A percentile compares a stretch with the other conserved stretches of the same genome.
Evolutionary conservation across 345 rosid genomes (phyloP).

Genomic region (Pugionium cornutum): DNA sequence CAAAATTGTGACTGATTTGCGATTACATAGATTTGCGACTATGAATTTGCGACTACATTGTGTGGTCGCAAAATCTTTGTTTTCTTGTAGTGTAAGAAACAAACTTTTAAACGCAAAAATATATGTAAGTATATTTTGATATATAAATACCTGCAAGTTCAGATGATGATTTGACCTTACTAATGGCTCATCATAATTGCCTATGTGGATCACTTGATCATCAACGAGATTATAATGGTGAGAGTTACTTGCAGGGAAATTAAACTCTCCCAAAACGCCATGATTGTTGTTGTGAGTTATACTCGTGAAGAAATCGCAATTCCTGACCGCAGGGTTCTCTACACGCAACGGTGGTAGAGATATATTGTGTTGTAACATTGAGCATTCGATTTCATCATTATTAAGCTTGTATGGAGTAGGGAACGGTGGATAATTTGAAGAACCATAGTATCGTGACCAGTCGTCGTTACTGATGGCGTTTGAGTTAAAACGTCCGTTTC

Average conservation of each 20-base stretch:
- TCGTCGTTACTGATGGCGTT: conserved; percentile 30
- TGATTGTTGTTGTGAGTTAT: conserved; percentile 44
- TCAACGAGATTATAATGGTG: conserved; percentile 30
- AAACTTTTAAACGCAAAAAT: too few relatives aligned
- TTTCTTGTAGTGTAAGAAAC: too few relatives aligned
- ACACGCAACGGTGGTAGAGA: conserved; percentile 63
- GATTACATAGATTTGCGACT: too few relatives aligned
- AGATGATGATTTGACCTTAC: conserved; percentile 64
- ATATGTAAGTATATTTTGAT: background rate
- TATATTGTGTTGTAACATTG: conserved; percentile 41
- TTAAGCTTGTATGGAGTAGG: conserved; percentile 27
- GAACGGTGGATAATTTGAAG: conserved; percentile 34
- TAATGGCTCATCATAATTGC: conserved; percentile 44
- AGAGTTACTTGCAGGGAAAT: conserved; percentile 50
- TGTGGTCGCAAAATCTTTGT: too few relatives aligned
- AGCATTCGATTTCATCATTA: conserved; percentile 42
- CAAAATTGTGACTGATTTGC: too few relatives aligned
- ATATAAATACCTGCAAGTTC: conserved; percentile 50
- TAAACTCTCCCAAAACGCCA: conserved; percentile 49
- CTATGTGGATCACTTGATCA: conserved; percentile 48
- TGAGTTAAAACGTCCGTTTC: conserved; percentile 32
- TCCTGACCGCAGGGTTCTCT: conserved; percentile 50
- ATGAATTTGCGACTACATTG: too few relatives aligned
- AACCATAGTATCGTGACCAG: conserved; percentile 34
- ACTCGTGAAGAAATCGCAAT: conserved; percentile 38